Evolutionary conservation across 176 grass and related monocot species (phyloP).

Genomic region (Guadua angustifolia): DNA sequence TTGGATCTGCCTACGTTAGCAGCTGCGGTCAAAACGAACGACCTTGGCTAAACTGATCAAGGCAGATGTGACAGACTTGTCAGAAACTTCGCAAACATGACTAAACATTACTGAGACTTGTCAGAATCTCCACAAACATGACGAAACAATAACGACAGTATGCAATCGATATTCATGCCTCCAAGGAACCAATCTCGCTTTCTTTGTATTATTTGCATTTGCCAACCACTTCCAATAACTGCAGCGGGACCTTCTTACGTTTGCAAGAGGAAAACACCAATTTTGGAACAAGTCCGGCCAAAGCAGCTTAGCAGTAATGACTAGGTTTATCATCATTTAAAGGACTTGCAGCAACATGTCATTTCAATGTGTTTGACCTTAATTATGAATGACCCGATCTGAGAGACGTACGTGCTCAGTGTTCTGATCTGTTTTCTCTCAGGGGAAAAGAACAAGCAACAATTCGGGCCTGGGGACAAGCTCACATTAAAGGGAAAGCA

Average conservation of each 20-base stretch:
- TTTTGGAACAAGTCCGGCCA: neutral
- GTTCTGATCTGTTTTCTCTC: conserved; percentile 10
- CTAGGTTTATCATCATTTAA: neutral
- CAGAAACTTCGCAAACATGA: neutral
- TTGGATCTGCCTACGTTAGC: neutral
- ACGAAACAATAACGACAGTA: neutral
- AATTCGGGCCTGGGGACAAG: neutral
- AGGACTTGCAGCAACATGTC: neutral
- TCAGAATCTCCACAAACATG: neutral
- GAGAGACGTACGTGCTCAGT: conserved; percentile 15
- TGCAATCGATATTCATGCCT: neutral
- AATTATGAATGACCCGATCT: neutral
- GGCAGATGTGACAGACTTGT: neutral
- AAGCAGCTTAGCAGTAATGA: neutral
- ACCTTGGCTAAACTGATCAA: neutral
- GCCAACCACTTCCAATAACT: conserved; percentile 1
- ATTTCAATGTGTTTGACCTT: neutral
- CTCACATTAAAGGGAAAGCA: conserved; percentile 22
- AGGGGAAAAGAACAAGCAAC: conserved; percentile 21
- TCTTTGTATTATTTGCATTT: neutral
- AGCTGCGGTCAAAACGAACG: neutral
- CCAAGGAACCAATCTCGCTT: neutral
- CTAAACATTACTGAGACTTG: neutral
- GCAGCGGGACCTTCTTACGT: neutral
- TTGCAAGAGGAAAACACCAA: neutral